Evolutionary conservation across 208 protist genomes (phyloP), one percentile per base, ranked within the genome.

Genomic region (Crithidia expoeki): DNA sequence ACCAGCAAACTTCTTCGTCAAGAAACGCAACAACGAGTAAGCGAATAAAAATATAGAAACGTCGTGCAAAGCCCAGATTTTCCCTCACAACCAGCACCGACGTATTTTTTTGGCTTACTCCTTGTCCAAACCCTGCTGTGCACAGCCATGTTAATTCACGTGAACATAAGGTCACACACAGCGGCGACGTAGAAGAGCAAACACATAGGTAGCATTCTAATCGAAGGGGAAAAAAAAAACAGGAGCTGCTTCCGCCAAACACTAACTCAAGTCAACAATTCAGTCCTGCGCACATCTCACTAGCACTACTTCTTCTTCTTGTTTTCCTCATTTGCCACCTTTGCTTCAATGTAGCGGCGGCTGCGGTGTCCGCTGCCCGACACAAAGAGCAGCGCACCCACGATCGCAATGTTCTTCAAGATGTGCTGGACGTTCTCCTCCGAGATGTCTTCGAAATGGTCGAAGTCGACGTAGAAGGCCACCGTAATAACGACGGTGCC

Each of bases 311-410:
- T 83, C 80, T 90, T 89, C 57, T 86, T 89, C 49, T 76, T 69
- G 11, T 47, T 46, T 6, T 59, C 64, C 19, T 76, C 63, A 28
- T 51, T 57, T 4, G 86, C 42, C 2, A 33, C 62, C 23, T 61
- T 56, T 0, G 66, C 76, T 42, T 76, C 51, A 9, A 40, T 70
- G 69, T 77, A 84, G 40, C 75, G 52, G 12, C 79, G 77, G 38
- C 77, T 81, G 32, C 85, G 81, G 59, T 84, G 74, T 2, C 85
- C 79, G 47, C 85, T 92, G 30, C 72, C 85, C 3, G 86, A 65
- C 28, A 95, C 83, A 62, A 95, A 94, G 1, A 95, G 63, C 4
- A 95, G 78, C 10, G 62, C 90, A 28, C 90, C 90, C 25, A 75
- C 71, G 44, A 94, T 80, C 19, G 85, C 68, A 2, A 89, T 2